Evolutionary conservation across 768 basidiomycete species (phyloP).

Genomic region (Phlebiopsis flavidoalba): DNA sequence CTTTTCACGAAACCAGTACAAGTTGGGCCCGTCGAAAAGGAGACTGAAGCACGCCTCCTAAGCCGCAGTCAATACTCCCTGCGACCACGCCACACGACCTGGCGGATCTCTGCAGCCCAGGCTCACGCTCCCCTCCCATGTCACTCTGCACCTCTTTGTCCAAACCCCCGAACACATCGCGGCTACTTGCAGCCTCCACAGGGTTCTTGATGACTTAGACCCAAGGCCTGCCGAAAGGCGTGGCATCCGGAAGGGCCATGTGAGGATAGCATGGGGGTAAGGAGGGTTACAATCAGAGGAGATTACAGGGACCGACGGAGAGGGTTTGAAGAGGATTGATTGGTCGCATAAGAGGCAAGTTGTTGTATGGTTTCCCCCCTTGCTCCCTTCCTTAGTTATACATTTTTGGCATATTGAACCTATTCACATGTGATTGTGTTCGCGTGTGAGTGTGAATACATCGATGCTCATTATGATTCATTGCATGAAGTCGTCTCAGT

Average conservation of each 20-base stretch:
- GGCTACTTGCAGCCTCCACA: conserved; percentile 50
- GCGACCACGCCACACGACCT: conserved; percentile 19
- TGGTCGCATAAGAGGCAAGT: conserved; percentile 57
- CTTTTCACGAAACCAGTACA: conserved; percentile 12
- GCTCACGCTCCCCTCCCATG: conserved; percentile 56
- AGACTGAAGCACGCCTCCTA: neutral
- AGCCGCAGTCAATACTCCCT: neutral
- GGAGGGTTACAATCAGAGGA: conserved; percentile 47
- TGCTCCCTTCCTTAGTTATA: too few relatives aligned
- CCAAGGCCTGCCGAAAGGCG: conserved; percentile 37
- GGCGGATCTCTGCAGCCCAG: conserved; percentile 54
- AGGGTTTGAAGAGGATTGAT: conserved; percentile 33
- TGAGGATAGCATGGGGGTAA: conserved; percentile 63
- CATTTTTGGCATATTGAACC: conserved; percentile 68
- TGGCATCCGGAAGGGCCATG: conserved; percentile 32
- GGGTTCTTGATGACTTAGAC: conserved; percentile 68
- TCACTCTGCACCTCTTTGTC: conserved; percentile 79
- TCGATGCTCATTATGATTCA: conserved; percentile 1
- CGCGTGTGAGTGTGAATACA: conserved; percentile 3
- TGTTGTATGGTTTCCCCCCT: conserved; percentile 74
- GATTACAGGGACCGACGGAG: conserved; percentile 30
- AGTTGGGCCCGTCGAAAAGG: conserved; percentile 9
- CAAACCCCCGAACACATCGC: conserved; percentile 65
- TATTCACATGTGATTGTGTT: conserved; percentile 57
- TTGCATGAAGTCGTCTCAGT: conserved; percentile 56